Evolutionary conservation across 2,329 filamentous ascomycete species (phyloP).

Genomic region (Arthrinium puccinioides): DNA sequence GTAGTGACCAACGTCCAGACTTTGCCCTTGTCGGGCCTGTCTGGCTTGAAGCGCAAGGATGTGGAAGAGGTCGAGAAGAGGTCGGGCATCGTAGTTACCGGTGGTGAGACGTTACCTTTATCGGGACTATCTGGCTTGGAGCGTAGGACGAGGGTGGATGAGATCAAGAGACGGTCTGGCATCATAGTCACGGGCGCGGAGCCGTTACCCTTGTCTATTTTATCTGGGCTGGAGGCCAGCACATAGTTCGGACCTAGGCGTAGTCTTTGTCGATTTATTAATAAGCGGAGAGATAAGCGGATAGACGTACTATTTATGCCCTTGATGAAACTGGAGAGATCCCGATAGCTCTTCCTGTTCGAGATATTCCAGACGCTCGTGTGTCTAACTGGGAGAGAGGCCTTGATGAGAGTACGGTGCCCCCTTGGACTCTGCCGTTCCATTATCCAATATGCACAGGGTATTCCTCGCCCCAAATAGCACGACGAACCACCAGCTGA

Average conservation of each 20-base stretch:
- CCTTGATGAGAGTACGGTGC: no score
- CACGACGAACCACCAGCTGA: neutral
- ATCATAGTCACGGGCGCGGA: neutral
- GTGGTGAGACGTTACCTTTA: neutral
- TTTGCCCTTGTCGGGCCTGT: neutral
- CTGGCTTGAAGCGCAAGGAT: constrained; percentile 1
- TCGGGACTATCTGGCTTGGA: neutral
- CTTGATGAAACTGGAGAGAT: no score
- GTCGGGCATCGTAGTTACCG: constrained; percentile 2
- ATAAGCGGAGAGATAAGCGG: no score
- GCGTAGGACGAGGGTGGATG: constrained; percentile 11
- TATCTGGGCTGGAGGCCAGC: neutral
- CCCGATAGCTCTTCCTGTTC: no score
- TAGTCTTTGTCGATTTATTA: no score
- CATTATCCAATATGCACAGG: no score
- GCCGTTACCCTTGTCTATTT: neutral
- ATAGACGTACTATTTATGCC: no score
- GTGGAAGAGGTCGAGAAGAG: constrained; percentile 13
- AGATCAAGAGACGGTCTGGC: constrained; percentile 11
- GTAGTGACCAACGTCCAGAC: neutral
- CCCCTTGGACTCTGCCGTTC: no score
- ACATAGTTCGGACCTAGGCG: no score
- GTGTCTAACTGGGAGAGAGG: no score
- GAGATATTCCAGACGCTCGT: no score
- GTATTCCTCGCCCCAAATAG: neutral